Conservation (phyloP, 2,329 filamentous ascomycete species). For the Pyrenophora teres region DNA sequence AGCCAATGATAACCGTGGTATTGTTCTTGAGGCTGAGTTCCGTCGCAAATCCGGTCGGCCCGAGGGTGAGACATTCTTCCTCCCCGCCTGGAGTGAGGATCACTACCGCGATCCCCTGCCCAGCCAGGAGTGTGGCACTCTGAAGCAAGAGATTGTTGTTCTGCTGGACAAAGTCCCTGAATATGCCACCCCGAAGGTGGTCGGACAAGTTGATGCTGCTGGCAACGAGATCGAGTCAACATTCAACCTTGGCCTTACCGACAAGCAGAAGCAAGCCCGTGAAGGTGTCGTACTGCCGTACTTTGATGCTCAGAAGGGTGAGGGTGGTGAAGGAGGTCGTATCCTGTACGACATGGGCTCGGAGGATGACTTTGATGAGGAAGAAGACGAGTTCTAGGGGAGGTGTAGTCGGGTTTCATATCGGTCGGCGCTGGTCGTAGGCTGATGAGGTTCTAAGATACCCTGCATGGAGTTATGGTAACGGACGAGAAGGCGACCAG, state of each 20-base stretch:
- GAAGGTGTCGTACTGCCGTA: conserved; percentile 93
- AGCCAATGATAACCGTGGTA: conserved; percentile 58
- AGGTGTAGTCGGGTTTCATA: background rate
- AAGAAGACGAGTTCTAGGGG: conserved; percentile 82
- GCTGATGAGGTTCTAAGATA: conserved; percentile 8
- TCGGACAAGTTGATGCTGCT: conserved; percentile 30
- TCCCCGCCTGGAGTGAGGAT: conserved; percentile 39
- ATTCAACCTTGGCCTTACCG: conserved; percentile 84
- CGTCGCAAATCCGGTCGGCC: conserved; percentile 80
- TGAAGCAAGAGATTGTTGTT: conserved; percentile 57
- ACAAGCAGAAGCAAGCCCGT: conserved; percentile 83
- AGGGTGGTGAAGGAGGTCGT: conserved; percentile 80
- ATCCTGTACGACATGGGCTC: conserved; percentile 97
- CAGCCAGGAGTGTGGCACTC: conserved; percentile 35
- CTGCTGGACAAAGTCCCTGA: conserved; percentile 75
- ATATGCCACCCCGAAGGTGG: conserved; percentile 29
- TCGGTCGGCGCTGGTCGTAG: conserved; percentile 1
- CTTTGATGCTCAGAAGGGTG: conserved; percentile 88
- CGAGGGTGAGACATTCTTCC: conserved; percentile 70
- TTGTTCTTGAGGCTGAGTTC: conserved; percentile 85
- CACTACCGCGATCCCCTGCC: conserved; percentile 24
- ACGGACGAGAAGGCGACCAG: background rate
- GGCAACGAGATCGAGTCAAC: conserved; percentile 61
- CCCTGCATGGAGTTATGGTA: conserved; percentile 16
- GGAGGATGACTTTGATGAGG: conserved; percentile 96